Percentiles rank a stretch among this genome's conserved stretches.
These are phyloP conservation scores for Papiliotrema terrestris DNA, from an alignment of 1,284 basidiomycete genomes.

Conservation along the genomic window DNA sequence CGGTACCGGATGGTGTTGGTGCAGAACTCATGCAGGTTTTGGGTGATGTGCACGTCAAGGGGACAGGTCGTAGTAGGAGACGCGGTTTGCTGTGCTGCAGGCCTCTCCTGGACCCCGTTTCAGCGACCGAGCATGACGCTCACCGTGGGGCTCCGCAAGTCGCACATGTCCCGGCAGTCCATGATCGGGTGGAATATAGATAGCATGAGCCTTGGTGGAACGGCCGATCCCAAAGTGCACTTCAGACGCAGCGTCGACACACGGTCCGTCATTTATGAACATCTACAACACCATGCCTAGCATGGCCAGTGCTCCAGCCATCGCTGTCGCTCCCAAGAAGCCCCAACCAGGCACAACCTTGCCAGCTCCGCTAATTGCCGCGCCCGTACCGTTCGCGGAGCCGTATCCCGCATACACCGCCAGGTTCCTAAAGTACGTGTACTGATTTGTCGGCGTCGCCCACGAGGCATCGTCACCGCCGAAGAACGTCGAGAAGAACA, in stretches of 20 bases:
- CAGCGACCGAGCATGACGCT: too few relatives aligned
- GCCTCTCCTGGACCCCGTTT: too few relatives aligned
- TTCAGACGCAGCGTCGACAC: too few relatives aligned
- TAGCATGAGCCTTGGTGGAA: too few relatives aligned
- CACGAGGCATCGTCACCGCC: conserved; percentile 46
- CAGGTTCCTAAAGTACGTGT: conserved; percentile 45
- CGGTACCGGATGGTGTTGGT: neutral
- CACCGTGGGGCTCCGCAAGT: too few relatives aligned
- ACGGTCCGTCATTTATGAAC: too few relatives aligned
- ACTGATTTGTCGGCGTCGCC: conserved; percentile 44
- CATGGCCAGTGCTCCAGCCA: conserved; percentile 1
- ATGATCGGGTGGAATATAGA: too few relatives aligned
- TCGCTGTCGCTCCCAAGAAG: neutral
- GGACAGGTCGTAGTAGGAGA: too few relatives aligned
- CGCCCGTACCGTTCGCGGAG: conserved; percentile 22
- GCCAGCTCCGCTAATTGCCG: conserved; percentile 7
- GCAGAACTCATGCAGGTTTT: neutral
- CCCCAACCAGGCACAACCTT: neutral
- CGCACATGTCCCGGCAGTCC: too few relatives aligned
- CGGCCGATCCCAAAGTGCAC: too few relatives aligned
- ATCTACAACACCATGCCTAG: neutral
- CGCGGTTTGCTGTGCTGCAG: too few relatives aligned
- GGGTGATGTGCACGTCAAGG: neutral
- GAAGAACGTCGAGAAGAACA: conserved; percentile 51
- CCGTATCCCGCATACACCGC: conserved; percentile 34